Evolutionary conservation across 2,329 filamentous ascomycete species (phyloP), one percentile per base, ranked within the genome.

Genomic region (Colletotrichum shisoi): DNA sequence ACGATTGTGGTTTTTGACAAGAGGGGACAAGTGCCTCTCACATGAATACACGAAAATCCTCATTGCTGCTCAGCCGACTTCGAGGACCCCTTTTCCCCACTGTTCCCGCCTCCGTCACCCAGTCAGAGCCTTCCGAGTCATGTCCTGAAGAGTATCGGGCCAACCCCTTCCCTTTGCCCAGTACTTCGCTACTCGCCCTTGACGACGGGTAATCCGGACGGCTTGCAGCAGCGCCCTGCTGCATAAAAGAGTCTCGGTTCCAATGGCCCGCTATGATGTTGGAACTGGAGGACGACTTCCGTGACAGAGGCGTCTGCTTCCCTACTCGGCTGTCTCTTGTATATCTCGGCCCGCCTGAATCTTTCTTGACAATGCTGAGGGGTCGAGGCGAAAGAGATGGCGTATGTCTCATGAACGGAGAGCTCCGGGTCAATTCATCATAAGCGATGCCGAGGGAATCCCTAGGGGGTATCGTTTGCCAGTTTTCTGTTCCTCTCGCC

Each of bases 31-130:
- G 5, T 34, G 27, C 54, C 12, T 37, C 52, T 62, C 53, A 69
- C 57, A 69, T 69, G 65, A 63, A 69, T 54, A 69, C 68, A 40
- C 64, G 60, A 48, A 61, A 69, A 57, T 69, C 68, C 39, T 68
- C 66, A 40, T 51, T 63, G 44, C 67, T 63, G 54, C 24, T 51
- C 44, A 57, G 34, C 57, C 62, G 58, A 46, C 62, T 63, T 21
- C 39, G 53, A 58, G 58, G 58, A 37, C 52, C 59, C 49, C 40
- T 58, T 27, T 60, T 60, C 56, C 58, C 62, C 58, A 57, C 40
- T 19, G 67, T 62, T 17, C 63, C 67, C 27, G 57, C 53, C 39
- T 70, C 69, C 11, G 69, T 70, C 56, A 64, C 57, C 69, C 69
- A 70, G 54, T 61, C 69, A 13, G 67, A 69, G 15, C 42, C 48